Conservation (phyloP, 495 filamentous ascomycete species). For the Penicillium verhagenii region DNA sequence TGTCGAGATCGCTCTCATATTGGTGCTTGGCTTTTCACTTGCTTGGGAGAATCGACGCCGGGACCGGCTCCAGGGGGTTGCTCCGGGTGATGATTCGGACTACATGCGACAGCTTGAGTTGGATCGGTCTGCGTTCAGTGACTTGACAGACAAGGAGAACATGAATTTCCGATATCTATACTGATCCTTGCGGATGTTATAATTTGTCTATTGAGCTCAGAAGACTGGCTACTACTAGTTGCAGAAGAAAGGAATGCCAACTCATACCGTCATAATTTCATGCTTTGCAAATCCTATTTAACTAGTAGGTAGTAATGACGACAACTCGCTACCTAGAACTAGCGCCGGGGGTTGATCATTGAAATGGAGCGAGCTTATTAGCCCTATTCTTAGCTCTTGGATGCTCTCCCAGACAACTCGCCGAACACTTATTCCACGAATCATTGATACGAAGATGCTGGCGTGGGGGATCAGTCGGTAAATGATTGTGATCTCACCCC, state of each 20-base stretch:
- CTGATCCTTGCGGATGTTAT: too few relatives aligned
- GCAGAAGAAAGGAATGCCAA: too few relatives aligned
- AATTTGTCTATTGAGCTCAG: too few relatives aligned
- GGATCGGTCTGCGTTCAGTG: slow-evolving; percentile 51
- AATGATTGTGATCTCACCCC: slow-evolving; percentile 5
- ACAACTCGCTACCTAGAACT: background rate
- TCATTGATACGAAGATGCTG: background rate
- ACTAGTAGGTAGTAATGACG: background rate
- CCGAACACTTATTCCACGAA: slow-evolving; percentile 12
- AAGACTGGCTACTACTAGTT: too few relatives aligned
- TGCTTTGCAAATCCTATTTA: background rate
- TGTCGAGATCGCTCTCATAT: slow-evolving; percentile 40
- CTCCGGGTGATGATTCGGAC: slow-evolving; percentile 26
- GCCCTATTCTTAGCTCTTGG: too few relatives aligned
- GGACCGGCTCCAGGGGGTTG: slow-evolving; percentile 35
- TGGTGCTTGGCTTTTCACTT: slow-evolving; percentile 36
- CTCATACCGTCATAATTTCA: background rate
- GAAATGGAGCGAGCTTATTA: too few relatives aligned
- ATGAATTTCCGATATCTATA: slow-evolving; percentile 37
- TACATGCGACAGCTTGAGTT: slow-evolving; percentile 29
- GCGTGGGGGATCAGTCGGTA: background rate
- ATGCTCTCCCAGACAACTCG: too few relatives aligned
- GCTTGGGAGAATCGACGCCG: slow-evolving; percentile 49
- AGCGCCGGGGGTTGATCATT: too few relatives aligned
- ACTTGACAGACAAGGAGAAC: slow-evolving; percentile 56